Base-by-base conservation (phyloP, 768 basidiomycete genomes). In the Albatrellus ellisii region DNA sequence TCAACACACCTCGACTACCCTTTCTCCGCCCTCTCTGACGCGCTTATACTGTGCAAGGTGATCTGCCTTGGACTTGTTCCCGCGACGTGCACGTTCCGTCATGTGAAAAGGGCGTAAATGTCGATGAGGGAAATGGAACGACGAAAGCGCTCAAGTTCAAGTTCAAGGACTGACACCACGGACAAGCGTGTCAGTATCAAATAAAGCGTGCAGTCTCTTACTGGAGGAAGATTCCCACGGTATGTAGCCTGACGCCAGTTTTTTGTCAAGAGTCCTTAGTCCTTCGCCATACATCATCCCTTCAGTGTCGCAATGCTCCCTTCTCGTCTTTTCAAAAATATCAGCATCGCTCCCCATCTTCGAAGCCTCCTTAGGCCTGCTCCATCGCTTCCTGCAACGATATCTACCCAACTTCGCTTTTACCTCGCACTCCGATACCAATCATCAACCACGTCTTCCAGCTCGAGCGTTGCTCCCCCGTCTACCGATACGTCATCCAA, bases 1-100 rank as follows among this genome's bases (percentile, higher is more conserved):
- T 54, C 39, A 45, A 44, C 64, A 37, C 49, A 75, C 80, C 70
- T 79, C 79, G 56, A 68, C 68, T 27, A 66, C 59, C 39, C 79
- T 69, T 32, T 62, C 53, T 6, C 77, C 79, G 20, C 74, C 80
- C 29, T 73, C 73, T 36, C 79, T 59, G 11, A 18, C 44, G 41
- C 0, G 39, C 43, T 46, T 49, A 36, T 74, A 70, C 47, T 77
- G 77, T 25, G 72, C 73, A 27, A 81, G 59, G 44, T 68, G 73
- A 43, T 73, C 68, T 5, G 56, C 32, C 38, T 60, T 63, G 11
- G 48, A 45, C 29, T 51, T 50, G 17, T 47, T 52, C 14, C 52
- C 55, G 24, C 59, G 47, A 8, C 52, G 48, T 10, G 55, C 25
- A 5, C 59, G 49, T 20, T 55, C 57, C 2, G 57, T 43, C 61